Percentiles rank a stretch among this genome's conserved stretches.
Conservation (phyloP, 2,329 filamentous ascomycete species). For the Cyphellophora attinorum region DNA sequence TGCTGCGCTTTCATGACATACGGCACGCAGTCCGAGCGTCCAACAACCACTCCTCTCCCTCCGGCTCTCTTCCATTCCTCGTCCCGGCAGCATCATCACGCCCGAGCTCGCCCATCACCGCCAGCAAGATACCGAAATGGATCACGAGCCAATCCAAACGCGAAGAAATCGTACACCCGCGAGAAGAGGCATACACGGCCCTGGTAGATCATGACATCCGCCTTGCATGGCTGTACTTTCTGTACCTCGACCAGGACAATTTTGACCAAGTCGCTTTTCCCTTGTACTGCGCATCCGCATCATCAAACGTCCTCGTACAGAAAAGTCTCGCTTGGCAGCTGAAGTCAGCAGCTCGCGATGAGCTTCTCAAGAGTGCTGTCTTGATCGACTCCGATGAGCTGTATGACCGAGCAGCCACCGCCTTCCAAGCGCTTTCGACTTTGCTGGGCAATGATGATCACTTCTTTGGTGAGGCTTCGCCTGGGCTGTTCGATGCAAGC, state of each 20-base stretch:
- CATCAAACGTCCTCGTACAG: conserved; percentile 53
- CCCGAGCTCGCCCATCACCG: conserved; percentile 40
- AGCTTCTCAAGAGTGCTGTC: conserved; percentile 55
- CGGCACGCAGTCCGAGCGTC: conserved; percentile 59
- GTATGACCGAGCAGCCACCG: conserved; percentile 51
- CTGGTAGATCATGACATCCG: conserved; percentile 70
- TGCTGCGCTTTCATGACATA: conserved; percentile 67
- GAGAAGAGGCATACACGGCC: conserved; percentile 66
- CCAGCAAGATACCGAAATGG: conserved; percentile 62
- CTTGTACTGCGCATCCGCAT: conserved; percentile 61
- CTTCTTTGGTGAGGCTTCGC: conserved; percentile 50
- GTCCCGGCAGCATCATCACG: conserved; percentile 41
- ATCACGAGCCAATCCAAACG: conserved; percentile 30
- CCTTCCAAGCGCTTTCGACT: conserved; percentile 52
- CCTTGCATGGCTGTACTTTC: conserved; percentile 75
- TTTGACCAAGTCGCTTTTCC: conserved; percentile 52
- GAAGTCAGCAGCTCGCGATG: conserved; percentile 60
- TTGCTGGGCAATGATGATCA: conserved; percentile 49
- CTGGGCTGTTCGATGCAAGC: conserved; percentile 74
- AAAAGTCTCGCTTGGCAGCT: conserved; percentile 56
- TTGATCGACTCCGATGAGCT: conserved; percentile 48
- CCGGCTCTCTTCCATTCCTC: conserved; percentile 80
- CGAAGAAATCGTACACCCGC: conserved; percentile 42
- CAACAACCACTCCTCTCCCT: conserved; percentile 87
- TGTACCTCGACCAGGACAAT: conserved; percentile 69